Evolutionary conservation across 1,284 basidiomycete genomes (phyloP), one percentile per base, ranked within the genome.

Genomic region (Cutaneotrichosporon cutaneum): DNA sequence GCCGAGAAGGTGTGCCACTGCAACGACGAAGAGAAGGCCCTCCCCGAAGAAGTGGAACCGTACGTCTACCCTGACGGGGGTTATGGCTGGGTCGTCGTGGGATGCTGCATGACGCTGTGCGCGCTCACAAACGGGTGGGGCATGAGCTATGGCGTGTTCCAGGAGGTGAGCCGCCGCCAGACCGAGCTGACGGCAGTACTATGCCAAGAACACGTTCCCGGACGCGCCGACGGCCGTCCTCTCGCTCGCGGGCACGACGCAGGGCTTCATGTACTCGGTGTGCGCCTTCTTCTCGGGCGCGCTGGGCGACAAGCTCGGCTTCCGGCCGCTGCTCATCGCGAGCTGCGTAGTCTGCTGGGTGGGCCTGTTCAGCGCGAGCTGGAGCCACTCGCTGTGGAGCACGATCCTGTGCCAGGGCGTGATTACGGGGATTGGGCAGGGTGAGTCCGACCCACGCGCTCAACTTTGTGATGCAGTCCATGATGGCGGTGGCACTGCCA

Each of bases 51-150:
- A 48, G 24, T 2, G 1, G 60, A 39, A 18, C n/a, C 33, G 3
- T 72, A 76, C 47, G 60, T 61, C 10, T 73, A 73, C 27, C 79
- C 76, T 5, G 78, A 81, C 62, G 80, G 80, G 16, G 74, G 74
- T 4, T 74, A 76, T 52, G 74, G 74, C 9, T 76, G 74, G 74
- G 70, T 76, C 10, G 72, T 76, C 0, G 58, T 76, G 11, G 51
- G 56, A 3, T 69, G 70, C 53, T 76, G 74, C 65, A 63, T 64
- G 36, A 68, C 67, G 5, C 36, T 74, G 16, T 68, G 70, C 0
- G 72, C 63, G 27, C 59, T 62, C 18, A 69, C 70, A 0, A 69
- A 51, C 42, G 67, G 72, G 2, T 73, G 68, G 64, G 70, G 70
- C 22, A 71, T 74, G 70, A 69, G 60, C 54, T 75, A 66, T 26